Evolutionary conservation across 1,139 yeast species (phyloP).

Genomic region (Insectozyma bohioensis): DNA sequence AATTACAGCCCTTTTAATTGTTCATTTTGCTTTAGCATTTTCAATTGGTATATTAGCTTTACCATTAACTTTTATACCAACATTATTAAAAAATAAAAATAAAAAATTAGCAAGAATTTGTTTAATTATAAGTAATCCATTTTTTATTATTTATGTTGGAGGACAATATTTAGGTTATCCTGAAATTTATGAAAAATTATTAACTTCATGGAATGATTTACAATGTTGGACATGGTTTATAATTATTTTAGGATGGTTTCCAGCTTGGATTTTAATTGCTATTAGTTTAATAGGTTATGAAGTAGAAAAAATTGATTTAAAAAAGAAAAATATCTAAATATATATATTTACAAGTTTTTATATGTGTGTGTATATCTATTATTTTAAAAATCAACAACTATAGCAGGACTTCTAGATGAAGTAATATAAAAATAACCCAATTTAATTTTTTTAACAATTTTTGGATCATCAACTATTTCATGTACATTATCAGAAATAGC

Average conservation of each 20-base stretch:
- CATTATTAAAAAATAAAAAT: slow-evolving; percentile 25
- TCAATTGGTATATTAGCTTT: slow-evolving; percentile 63
- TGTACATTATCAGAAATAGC: slow-evolving; percentile 69
- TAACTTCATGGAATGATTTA: slow-evolving; percentile 65
- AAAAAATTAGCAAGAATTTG: slow-evolving; percentile 29
- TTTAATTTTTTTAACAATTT: slow-evolving; percentile 12
- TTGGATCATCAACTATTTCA: slow-evolving; percentile 17
- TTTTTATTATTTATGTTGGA: slow-evolving; percentile 30
- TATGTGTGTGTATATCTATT: slow-evolving; percentile 5
- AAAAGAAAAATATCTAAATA: slow-evolving; percentile 6
- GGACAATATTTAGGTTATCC: slow-evolving; percentile 33
- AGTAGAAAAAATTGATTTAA: slow-evolving; percentile 4
- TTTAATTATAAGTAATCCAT: slow-evolving; percentile 55
- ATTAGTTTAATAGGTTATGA: slow-evolving; percentile 19
- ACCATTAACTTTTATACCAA: slow-evolving; percentile 69
- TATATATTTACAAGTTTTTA: slow-evolving; percentile 7
- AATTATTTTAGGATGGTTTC: slow-evolving; percentile 74
- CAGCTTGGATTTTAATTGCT: slow-evolving; percentile 68
- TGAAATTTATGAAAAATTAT: slow-evolving; percentile 47
- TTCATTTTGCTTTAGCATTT: slow-evolving; percentile 82
- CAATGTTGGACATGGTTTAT: slow-evolving; percentile 90
- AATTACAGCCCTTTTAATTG: slow-evolving; percentile 71
- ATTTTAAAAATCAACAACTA: slow-evolving; percentile 15
- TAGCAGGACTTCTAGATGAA: slow-evolving; percentile 14
- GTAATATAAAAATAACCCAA: slow-evolving; percentile 13